phyloP scores from a whole-genome alignment of 805 yeast species.

The Metschnikowia koreensis region DNA sequence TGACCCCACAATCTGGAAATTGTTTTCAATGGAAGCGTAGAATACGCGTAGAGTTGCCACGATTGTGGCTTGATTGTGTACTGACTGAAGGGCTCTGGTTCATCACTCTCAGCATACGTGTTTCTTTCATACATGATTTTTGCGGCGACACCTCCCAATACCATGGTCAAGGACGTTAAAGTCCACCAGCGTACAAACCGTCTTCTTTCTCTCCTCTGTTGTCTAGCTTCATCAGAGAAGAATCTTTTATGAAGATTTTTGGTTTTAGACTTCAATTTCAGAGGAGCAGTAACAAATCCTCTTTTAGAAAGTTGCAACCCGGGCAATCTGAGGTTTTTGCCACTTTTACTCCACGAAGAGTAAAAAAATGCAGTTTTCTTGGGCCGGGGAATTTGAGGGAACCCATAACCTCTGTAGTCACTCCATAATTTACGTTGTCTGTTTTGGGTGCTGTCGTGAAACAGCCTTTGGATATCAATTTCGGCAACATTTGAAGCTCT shows the following conservation, averaged over 20 bases:
- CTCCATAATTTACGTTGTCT: constrained; percentile 23
- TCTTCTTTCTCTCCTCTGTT: constrained; percentile 38
- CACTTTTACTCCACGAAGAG: constrained; percentile 38
- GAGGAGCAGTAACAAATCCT: constrained; percentile 36
- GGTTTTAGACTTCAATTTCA: constrained; percentile 35
- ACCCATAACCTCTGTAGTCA: constrained; percentile 31
- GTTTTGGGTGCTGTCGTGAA: constrained; percentile 12
- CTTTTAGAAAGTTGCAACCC: constrained; percentile 28
- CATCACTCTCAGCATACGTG: constrained; percentile 28
- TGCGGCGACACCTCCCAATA: constrained; percentile 54
- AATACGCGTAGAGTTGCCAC: constrained; percentile 88
- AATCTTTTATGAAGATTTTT: constrained; percentile 37
- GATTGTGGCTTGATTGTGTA: constrained; percentile 63
- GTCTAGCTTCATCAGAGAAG: constrained; percentile 43
- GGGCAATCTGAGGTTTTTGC: constrained; percentile 17
- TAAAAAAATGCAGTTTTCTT: constrained; percentile 53
- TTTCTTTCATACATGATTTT: constrained; percentile 39
- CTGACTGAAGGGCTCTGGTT: constrained; percentile 28
- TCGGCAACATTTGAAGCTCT: constrained; percentile 40
- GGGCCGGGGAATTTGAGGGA: constrained; percentile 58
- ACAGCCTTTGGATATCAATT: constrained; percentile 21
- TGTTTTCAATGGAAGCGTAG: constrained; percentile 87
- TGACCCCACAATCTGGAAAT: constrained; percentile 94
- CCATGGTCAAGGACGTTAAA: constrained; percentile 49
- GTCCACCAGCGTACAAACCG: constrained; percentile 53